Conservation (phyloP, 306 rosid genomes). For the Quercus engelmannii region DNA sequence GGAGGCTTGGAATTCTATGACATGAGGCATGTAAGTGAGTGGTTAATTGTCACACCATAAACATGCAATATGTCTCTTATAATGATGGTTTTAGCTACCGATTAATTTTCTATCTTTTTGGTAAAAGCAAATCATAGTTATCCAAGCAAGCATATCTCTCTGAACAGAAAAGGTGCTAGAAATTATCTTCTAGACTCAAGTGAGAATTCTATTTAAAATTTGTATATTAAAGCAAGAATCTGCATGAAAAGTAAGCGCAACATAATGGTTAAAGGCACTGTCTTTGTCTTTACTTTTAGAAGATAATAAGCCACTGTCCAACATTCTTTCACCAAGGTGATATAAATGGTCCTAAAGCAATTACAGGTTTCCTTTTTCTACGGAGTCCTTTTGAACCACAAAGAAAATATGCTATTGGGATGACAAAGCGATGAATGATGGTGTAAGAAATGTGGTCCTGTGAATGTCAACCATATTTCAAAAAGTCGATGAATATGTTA, state of each 20-base stretch:
- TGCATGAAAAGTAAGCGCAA: background rate
- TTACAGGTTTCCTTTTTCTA: constrained; percentile 1
- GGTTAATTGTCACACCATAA: constrained; percentile 20
- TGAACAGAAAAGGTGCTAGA: background rate
- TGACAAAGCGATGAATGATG: constrained; percentile 22
- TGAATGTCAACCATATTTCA: constrained; percentile 27
- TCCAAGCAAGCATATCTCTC: constrained; percentile 1
- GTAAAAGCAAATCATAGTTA: constrained; percentile 13
- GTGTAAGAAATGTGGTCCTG: constrained; percentile 30
- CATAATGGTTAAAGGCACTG: background rate
- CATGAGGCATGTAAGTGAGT: background rate
- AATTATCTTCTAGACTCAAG: background rate
- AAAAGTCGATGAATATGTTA: background rate
- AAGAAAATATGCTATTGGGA: constrained; percentile 20
- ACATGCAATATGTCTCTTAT: constrained; percentile 3
- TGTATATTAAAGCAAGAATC: background rate
- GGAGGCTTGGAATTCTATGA: background rate
- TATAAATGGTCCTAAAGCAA: constrained; percentile 15
- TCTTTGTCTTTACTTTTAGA: background rate
- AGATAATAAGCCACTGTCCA: background rate
- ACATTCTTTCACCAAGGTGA: background rate
- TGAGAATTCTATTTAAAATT: background rate
- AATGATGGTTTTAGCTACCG: constrained; percentile 24
- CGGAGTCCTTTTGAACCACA: constrained; percentile 25
- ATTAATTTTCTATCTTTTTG: background rate